phyloP scores from a whole-genome alignment of 345 rosid species.

The Citrus hindsii region DNA sequence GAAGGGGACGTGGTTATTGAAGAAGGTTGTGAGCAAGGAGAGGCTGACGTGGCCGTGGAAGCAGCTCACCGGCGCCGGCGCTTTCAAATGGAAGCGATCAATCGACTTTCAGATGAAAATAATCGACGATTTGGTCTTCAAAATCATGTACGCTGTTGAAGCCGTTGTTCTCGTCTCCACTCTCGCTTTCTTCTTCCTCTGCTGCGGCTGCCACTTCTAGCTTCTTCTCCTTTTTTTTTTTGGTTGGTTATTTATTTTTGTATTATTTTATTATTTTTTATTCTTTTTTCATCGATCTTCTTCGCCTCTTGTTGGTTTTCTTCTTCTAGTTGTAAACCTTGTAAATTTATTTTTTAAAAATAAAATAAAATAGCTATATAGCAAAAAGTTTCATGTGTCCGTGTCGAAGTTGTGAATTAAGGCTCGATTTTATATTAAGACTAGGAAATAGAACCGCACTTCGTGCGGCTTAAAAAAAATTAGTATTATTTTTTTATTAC shows the following conservation, averaged over 20 bases:
- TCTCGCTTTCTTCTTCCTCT: constrained; percentile 73
- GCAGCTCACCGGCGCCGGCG: not conserved
- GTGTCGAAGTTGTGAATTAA: no score
- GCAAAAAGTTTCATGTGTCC: no score
- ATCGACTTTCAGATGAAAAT: constrained; percentile 28
- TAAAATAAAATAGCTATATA: no score
- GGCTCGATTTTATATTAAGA: no score
- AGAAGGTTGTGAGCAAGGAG: constrained; percentile 30
- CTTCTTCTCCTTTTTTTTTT: not conserved
- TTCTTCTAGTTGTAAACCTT: no score
- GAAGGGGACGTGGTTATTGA: constrained; percentile 18
- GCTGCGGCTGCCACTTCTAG: constrained; percentile 71
- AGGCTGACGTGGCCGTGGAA: constrained; percentile 24
- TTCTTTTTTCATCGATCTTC: no score
- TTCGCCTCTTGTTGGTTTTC: no score
- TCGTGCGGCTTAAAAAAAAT: no score
- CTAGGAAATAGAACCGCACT: no score
- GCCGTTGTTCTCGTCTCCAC: constrained; percentile 58
- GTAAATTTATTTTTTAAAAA: no score
- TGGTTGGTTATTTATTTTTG: not conserved
- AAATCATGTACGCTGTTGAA: constrained; percentile 52
- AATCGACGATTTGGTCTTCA: constrained; percentile 50
- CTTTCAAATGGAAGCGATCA: constrained; percentile 24
- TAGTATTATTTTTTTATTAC: no score
- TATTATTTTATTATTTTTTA: not conserved